Evolutionary conservation across 2,329 filamentous ascomycete species (phyloP).

Genomic region (Pseudocercospora cruenta): DNA sequence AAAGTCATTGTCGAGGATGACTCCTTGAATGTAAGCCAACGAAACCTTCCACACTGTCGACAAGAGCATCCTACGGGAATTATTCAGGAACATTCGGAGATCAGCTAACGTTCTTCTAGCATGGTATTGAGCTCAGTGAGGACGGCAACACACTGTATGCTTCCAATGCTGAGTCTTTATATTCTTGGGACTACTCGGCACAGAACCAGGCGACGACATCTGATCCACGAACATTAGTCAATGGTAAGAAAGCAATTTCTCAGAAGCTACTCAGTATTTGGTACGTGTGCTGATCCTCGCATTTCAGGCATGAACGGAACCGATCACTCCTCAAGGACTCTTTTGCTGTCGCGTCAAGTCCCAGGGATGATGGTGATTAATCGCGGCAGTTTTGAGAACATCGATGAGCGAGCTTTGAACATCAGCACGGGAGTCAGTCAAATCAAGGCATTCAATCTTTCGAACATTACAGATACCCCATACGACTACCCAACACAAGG

Average conservation of each 20-base stretch:
- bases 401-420: constrained; percentile 60
- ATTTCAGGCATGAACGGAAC: constrained; percentile 37
- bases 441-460: constrained; percentile 65
- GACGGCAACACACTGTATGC: constrained; percentile 57
- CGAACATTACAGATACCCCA: constrained; percentile 48
- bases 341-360: constrained; percentile 61
- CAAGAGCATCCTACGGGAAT: neutral
- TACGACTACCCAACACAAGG: constrained; percentile 58
- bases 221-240: constrained; percentile 57
- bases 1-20: constrained; percentile 35
- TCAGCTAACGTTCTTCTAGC: constrained; percentile 27
- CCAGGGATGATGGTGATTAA: constrained; percentile 65
- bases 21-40: constrained; percentile 45
- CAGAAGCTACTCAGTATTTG: neutral
- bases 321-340: constrained; percentile 68
- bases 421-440: constrained; percentile 64
- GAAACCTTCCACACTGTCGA: neutral
- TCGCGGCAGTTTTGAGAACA: constrained; percentile 65
- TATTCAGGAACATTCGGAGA: neutral
- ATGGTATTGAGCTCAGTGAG: constrained; percentile 53
- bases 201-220: constrained; percentile 47
- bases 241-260: constrained; percentile 57
- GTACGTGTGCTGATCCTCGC: too few relatives aligned
- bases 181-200: constrained; percentile 65
- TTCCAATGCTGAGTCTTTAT: constrained; percentile 63